Base-by-base conservation (phyloP, 805 yeast genomes). In the Barnettozyma sucrosica region DNA sequence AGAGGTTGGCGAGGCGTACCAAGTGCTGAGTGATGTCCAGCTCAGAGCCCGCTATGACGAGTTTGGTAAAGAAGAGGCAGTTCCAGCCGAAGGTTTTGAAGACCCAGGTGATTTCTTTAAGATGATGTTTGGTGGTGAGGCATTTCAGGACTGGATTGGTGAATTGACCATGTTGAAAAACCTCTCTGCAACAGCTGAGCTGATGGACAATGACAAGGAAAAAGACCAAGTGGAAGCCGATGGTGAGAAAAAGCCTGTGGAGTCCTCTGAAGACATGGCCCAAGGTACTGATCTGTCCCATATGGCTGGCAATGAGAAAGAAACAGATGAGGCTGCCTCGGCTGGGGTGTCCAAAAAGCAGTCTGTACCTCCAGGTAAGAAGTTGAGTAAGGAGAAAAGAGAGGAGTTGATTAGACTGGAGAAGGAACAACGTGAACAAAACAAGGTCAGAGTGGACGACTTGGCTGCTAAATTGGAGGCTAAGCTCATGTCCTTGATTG, bases 91-190 rank as follows among this genome's bases (percentile, higher is more conserved):
- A 23, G 90, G 89, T 9, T 85, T 83, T 49, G 87, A 82, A 48
- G 98, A 93, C 63, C 95, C 97, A 0, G 71, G 77, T 45, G 96
- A 90, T 62, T 84, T 88, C 59, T 89, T 93, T 66, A 76, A 84
- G 25, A 74, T 75, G 62, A 86, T 93, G 33, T 93, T 86, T 65
- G 95, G 95, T 48, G 95, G 95, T 46, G 89, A 83, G 50, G 80
- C 83, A 1, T 86, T 86, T 62, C 69, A 76, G 48, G 85, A 79
- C 49, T 86, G 89, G 83, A 81, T 86, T 52, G 95, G 93, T 5
- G 90, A 86, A 55, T 70, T 83, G 52, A 74, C 87, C 3, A 70
- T 85, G 72, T 66, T 86, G 58, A 80, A 80, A 49, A 85, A 84
- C 51, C 57, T 85, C 48, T 63, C 76, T 9, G 76, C 81, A 55